phyloP scores from a whole-genome alignment of 768 basidiomycete genomes.

The Gymnopilus junonius region DNA sequence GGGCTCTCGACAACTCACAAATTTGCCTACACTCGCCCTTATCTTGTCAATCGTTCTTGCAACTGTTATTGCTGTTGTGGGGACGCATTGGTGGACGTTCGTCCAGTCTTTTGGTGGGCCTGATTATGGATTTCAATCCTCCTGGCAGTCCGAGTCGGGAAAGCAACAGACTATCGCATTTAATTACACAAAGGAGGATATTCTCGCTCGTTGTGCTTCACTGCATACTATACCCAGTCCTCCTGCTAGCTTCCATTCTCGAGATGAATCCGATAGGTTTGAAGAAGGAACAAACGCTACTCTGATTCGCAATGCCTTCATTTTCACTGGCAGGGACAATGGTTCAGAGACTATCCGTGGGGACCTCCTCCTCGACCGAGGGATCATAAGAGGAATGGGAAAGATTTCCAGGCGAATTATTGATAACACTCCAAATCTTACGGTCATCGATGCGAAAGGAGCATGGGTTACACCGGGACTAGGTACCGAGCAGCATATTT shows the following conservation, averaged over 20 bases:
- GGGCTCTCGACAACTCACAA: background rate
- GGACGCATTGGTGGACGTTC: constrained; percentile 7
- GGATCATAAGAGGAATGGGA: constrained; percentile 63
- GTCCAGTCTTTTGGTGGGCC: constrained; percentile 1
- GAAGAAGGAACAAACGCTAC: constrained; percentile 68
- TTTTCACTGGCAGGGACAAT: constrained; percentile 65
- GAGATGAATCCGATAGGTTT: constrained; percentile 65
- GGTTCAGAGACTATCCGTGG: constrained; percentile 59
- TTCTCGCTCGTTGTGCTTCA: constrained; percentile 54
- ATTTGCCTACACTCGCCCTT: background rate
- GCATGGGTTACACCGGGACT: constrained; percentile 73
- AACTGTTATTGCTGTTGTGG: constrained; percentile 10
- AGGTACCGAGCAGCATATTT: constrained; percentile 38
- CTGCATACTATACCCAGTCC: constrained; percentile 51
- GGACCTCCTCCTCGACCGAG: constrained; percentile 71
- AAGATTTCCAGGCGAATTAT: constrained; percentile 45
- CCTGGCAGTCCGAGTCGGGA: background rate
- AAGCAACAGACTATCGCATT: background rate
- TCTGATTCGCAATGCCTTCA: constrained; percentile 71
- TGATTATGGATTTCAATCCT: background rate
- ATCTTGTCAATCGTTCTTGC: constrained; percentile 1
- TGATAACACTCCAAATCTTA: constrained; percentile 47
- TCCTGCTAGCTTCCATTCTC: constrained; percentile 38
- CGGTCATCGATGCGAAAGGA: constrained; percentile 62
- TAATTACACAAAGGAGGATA: constrained; percentile 25